Conservation (phyloP, 139 green algal species). For the Chlorella sp. region DNA sequence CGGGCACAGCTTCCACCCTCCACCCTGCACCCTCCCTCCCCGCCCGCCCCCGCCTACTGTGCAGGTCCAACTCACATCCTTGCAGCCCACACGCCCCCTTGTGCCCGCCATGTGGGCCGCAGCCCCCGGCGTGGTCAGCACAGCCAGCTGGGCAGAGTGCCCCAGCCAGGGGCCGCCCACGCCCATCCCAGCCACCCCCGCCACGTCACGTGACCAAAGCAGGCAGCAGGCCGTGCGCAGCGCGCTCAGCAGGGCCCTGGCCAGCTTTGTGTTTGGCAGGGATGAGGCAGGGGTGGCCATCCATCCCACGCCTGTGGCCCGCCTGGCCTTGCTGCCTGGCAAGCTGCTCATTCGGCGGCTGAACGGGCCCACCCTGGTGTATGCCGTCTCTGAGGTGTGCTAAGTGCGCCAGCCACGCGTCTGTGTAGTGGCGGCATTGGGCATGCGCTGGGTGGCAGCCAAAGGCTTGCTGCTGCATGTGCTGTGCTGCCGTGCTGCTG, state of each 20-base stretch:
- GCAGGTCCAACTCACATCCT: background rate
- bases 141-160: background rate
- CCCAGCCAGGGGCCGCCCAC: background rate
- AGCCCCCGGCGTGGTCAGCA: background rate
- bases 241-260: background rate
- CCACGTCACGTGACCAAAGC: background rate
- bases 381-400: background rate
- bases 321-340: background rate
- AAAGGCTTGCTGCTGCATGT: too few species aligned
- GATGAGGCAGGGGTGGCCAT: background rate
- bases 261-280: background rate
- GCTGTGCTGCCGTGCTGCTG: too few species aligned
- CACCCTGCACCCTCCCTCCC: background rate
- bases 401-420: too few species aligned
- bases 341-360: background rate
- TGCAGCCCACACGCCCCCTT: background rate
- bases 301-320: background rate
- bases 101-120: background rate
- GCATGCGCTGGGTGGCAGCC: too few species aligned
- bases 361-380: background rate
- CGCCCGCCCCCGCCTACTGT: background rate
- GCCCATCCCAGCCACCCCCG: background rate
- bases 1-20: background rate
- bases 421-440: too few species aligned
- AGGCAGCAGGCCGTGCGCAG: background rate